Percentiles rank a stretch among this genome's conserved stretches.
phyloP scores from a whole-genome alignment of 305 asterid species.

The Fraxinus sp. region DNA sequence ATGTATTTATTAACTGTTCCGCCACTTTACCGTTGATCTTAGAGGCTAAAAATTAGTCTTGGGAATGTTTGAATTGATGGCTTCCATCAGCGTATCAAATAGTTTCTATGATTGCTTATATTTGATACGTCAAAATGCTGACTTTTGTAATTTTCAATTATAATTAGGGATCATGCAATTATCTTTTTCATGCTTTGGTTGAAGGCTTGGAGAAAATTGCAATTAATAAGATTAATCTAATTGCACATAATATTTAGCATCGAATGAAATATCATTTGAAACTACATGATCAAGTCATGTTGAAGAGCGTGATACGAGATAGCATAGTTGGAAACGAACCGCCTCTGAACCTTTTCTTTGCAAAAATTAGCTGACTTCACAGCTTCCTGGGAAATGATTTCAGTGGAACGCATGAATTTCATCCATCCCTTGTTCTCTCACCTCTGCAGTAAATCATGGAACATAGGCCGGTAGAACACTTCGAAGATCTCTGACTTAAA shows the following conservation, averaged over 20 bases:
- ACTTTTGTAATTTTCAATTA: not conserved
- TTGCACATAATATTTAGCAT: not conserved
- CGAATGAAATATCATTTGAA: not conserved
- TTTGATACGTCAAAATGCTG: not conserved
- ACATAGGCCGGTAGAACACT: slow-evolving; percentile 59
- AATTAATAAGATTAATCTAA: not conserved
- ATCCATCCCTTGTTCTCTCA: not conserved
- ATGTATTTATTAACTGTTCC: not conserved
- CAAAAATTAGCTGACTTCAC: not conserved
- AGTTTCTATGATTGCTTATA: not conserved
- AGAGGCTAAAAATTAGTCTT: not conserved
- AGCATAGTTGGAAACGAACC: not conserved
- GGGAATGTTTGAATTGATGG: not conserved
- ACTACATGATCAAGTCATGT: not conserved
- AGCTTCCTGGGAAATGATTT: not conserved
- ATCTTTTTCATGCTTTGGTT: not conserved
- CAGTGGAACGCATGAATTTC: not conserved
- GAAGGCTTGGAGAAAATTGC: not conserved
- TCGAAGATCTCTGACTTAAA: slow-evolving; percentile 55
- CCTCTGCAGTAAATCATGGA: slow-evolving; percentile 37
- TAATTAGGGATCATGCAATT: not conserved
- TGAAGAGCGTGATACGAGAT: not conserved
- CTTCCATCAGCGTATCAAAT: not conserved
- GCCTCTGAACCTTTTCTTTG: not conserved
- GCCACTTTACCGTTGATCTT: not conserved